Percentiles rank a stretch among this genome's conserved stretches.
phyloP scores from a whole-genome alignment of 108 stramenopile genomes.

The Bacterosira constricta region DNA sequence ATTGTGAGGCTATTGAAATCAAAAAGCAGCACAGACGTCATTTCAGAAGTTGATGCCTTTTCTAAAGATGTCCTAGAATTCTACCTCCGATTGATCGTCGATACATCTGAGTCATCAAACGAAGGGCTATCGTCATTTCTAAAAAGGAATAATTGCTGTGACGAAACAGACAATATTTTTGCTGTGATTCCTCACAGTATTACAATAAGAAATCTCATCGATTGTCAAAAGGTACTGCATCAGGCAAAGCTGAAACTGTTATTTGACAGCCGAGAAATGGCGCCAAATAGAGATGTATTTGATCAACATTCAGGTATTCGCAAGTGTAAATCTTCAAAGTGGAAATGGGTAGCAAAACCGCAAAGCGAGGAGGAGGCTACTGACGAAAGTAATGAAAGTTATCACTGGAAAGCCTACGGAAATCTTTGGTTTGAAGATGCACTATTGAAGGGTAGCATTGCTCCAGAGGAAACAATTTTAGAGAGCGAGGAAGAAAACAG shows the following conservation, averaged over 20 bases:
- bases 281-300: background rate
- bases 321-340: background rate
- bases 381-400: too few relatives aligned
- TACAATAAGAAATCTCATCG: slow-evolving; percentile 22
- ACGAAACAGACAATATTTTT: slow-evolving; percentile 16
- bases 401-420: slow-evolving; percentile 8
- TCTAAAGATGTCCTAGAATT: slow-evolving; percentile 16
- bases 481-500: background rate
- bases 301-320: background rate
- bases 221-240: slow-evolving; percentile 24
- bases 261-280: background rate
- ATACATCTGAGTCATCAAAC: slow-evolving; percentile 26
- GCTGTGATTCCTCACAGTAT: background rate
- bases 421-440: slow-evolving; percentile 24
- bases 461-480: background rate
- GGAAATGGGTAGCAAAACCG: slow-evolving; percentile 5
- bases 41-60: slow-evolving; percentile 13
- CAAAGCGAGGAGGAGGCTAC: background rate
- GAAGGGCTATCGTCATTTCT: slow-evolving; percentile 11
- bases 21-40: background rate
- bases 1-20: background rate
- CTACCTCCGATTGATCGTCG: slow-evolving; percentile 11
- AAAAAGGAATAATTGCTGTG: slow-evolving; percentile 21
- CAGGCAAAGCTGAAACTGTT: slow-evolving; percentile 22
- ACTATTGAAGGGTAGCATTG: too few relatives aligned